Conservation (phyloP, 179 eudicot species). For the Silene vulgaris region DNA sequence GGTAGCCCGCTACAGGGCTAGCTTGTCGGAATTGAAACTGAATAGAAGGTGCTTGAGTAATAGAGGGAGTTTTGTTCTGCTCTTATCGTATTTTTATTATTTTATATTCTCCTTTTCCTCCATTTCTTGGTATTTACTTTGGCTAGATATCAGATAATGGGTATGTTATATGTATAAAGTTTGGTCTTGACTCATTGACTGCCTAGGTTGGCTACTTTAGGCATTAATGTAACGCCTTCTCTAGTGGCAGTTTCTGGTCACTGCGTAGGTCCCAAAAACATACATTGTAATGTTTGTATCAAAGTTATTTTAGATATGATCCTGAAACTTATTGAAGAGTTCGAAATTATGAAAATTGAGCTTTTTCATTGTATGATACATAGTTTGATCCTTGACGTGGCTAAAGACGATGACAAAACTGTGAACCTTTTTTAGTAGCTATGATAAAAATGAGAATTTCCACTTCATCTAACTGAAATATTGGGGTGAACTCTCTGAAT, state of each 20-base stretch:
- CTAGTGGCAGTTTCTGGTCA: conserved; percentile 29
- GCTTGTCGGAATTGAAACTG: conserved; percentile 21
- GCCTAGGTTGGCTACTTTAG: conserved; percentile 81
- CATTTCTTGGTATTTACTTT: conserved; percentile 1
- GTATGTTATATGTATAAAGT: conserved; percentile 26
- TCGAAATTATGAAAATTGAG: not conserved
- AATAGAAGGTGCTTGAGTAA: conserved; percentile 30
- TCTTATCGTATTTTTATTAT: not conserved
- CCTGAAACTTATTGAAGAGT: not conserved
- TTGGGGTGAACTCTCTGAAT: too few species aligned
- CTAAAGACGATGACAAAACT: too few species aligned
- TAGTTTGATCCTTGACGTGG: too few species aligned
- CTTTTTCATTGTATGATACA: not conserved
- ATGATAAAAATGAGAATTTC: too few species aligned
- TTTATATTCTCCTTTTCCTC: conserved; percentile 2
- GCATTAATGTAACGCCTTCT: conserved; percentile 41
- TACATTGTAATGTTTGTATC: conserved; percentile 29
- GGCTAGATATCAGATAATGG: conserved; percentile 18
- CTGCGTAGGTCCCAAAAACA: conserved; percentile 10
- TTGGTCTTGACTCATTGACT: conserved; percentile 67
- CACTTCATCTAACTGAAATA: too few species aligned
- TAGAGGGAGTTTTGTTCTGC: conserved; percentile 28
- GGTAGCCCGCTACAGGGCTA: conserved; percentile 28
- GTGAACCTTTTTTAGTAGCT: too few species aligned
- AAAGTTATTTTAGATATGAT: not conserved